Evolutionary conservation across 495 filamentous ascomycete genomes (phyloP), one percentile per base, ranked within the genome.

Genomic region (Oidiodendron maius): DNA sequence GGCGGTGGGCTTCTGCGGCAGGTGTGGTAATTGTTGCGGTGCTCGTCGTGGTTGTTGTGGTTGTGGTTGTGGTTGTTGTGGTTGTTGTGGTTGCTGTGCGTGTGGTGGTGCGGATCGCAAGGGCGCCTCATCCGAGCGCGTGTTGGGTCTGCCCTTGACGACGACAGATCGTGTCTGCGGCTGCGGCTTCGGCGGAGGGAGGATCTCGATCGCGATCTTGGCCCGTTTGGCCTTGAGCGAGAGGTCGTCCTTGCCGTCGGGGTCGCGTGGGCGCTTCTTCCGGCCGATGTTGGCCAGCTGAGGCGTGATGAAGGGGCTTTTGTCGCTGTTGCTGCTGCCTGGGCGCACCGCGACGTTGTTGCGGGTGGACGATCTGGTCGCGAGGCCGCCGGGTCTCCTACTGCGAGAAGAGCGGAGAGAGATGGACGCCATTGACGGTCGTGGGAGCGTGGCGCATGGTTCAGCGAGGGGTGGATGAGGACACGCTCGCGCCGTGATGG

Each of bases 361-460:
- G 46, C 48, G 52, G 21, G 48, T 55, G 30, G 48, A 58, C 51
- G 40, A 55, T 52, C 41, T 52, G 11, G 52, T 58, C 30, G 22
- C 58, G 38, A 64, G 58, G 48, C 60, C 59, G 58, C 67, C 65
- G 62, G 54, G 42, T 59, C 58, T 61, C 59, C 65, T 57, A n/a
- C n/a, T n/a, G n/a, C 26, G 26, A 50, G 63, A 59, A 49, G 56
- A 65, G 44, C 64, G 63, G 39, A 65, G 60, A 57, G 63, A 61
- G 35, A 45, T 18, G 45, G 59, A 57, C 35, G 59, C 56, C 59
- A 58, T 56, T 57, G 44, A 48, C 36, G 21, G 40, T 52, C 47
- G 34, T 32, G 48, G 53, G 48, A 30, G 42, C 60, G 60, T 46
- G 58, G 56, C 46, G 62, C 58, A 61, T 64, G 39, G 25, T 61